Evolutionary conservation across 2,329 filamentous ascomycete genomes (phyloP).

Genomic region (Plenodomus biglobosus): DNA sequence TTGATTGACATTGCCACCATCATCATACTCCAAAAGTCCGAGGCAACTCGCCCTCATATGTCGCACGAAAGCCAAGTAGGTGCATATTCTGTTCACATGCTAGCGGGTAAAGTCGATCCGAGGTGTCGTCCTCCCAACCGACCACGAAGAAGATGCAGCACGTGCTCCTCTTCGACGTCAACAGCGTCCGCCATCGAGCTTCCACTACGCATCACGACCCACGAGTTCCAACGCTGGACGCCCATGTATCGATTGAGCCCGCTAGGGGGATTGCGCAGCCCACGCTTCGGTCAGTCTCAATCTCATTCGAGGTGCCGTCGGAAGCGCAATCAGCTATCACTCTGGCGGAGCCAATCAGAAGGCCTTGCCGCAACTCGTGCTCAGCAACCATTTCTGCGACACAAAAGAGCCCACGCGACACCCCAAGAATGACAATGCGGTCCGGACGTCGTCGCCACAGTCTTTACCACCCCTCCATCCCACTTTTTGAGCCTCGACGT

Average conservation of each 20-base stretch:
- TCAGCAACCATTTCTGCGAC: conserved; percentile 23
- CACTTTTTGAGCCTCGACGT: conserved; percentile 3
- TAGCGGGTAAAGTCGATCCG: conserved; percentile 1
- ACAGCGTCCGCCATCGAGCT: conserved; percentile 4
- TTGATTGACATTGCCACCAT: background rate
- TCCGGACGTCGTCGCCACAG: conserved; percentile 9
- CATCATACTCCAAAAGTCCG: background rate
- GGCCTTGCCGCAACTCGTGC: conserved; percentile 17
- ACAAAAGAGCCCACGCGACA: conserved; percentile 36
- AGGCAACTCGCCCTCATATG: background rate
- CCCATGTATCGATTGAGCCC: conserved; percentile 11
- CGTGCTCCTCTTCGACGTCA: conserved; percentile 15
- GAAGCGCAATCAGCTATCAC: conserved; percentile 5
- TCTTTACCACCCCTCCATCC: conserved; percentile 13
- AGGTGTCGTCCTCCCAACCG: background rate
- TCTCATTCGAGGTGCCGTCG: conserved; percentile 31
- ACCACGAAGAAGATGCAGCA: conserved; percentile 9
- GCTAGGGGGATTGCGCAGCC: conserved; percentile 16
- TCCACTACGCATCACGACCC: conserved; percentile 6
- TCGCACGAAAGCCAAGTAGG: too few species aligned
- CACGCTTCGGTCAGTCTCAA: conserved; percentile 26
- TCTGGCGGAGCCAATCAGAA: conserved; percentile 22
- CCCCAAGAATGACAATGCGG: conserved; percentile 25
- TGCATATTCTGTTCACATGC: background rate
- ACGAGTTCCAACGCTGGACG: conserved; percentile 15